Evolutionary conservation across 495 filamentous ascomycete species (phyloP), one percentile per base, ranked within the genome.

Genomic region (Aspergillus bridgeri): DNA sequence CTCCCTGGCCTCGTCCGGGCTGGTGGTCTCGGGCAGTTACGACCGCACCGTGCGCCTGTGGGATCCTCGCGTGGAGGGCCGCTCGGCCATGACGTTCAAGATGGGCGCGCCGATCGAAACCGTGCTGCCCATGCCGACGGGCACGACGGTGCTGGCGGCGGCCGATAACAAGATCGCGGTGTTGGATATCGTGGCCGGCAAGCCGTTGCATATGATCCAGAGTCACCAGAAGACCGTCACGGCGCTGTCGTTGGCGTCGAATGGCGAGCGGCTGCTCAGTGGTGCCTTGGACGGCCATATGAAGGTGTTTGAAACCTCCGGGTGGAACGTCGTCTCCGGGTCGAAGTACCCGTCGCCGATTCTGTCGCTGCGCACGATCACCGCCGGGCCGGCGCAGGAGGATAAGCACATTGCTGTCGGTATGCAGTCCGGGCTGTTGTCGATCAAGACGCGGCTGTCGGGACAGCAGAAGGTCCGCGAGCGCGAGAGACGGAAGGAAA

Each of bases 221-320:
- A 96, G 92, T 66, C 95, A 99, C 70, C 94, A 99, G 73, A 98
- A 97, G 83, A 96, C 94, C 0, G 91, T 99, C 27, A 98, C 94
- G 0, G 83, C 89, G 4, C 80, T 99, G 33, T 78, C 79, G 17
- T 68, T 86, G n/a, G 94, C 91, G 0, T 90, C 89, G 25, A 86
- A 89, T 61, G 84, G 86, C 18, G 84, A 84, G 49, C 82, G 95
- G 46, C 78, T 99, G 48, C 81, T 99, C 57, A 90, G 83, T 67
- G 95, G 91, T 69, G 88, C 85, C 17, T 77, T 99, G 29, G 94
- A 99, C 70, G 95, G 95, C 15, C 94, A 97, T 68, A 82, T 99
- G 72, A 99, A 99, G 76, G 82, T 98, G 42, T 96, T 93, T 60
- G 93, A 98, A 73, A 94, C 92, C 2, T 83, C 84, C 0, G 83